Base-by-base conservation (phyloP, 306 rosid genomes). In the Medicago lupulina region DNA sequence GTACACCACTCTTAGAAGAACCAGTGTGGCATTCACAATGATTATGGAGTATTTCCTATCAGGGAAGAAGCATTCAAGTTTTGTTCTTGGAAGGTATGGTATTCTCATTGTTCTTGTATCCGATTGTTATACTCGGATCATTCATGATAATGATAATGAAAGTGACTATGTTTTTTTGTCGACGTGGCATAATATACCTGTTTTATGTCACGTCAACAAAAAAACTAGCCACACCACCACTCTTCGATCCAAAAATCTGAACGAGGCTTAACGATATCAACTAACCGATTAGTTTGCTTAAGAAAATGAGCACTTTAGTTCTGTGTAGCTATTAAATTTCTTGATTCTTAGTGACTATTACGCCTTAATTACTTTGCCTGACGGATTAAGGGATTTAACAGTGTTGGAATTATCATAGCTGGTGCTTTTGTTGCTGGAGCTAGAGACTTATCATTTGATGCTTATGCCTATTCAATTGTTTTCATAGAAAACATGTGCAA, bases 1-100 rank as follows among this genome's bases (percentile, higher is more conserved):
- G 92, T 89, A 91, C 70, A 87, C 94, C 38, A 87, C 93, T 36
- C 97, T 91, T 7, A 83, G 97, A 77, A 83, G 94, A 75, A 89
- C 94, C 7, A 85, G 81, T 0, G 84, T 91, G 58, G 94, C 88
- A 57, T 89, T 89, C 74, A 89, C 97, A 12, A 84, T 89, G 97
- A 23, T 85, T 13, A 78, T 83, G 77, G 94, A 91, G 84, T 84
- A 87, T 77, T n/a, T 89, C 75, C 50, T 89, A 28, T 83, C 84
- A 5, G 87, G 90, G 19, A 72, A 78, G 73, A 87, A 31, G 44
- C 92, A 91, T 77, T 87, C 97, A 36, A 76, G 43, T 70, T 73
- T 58, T 58, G 92, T 86, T 77, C 51, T 91, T 63, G 82, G 81
- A 85, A 84, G 97, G 97, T 88, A 81, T 50, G 11, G 41, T 13